Evolutionary conservation across 768 basidiomycete genomes (phyloP).

Genomic region (Rhizopogon vesiculosus): DNA sequence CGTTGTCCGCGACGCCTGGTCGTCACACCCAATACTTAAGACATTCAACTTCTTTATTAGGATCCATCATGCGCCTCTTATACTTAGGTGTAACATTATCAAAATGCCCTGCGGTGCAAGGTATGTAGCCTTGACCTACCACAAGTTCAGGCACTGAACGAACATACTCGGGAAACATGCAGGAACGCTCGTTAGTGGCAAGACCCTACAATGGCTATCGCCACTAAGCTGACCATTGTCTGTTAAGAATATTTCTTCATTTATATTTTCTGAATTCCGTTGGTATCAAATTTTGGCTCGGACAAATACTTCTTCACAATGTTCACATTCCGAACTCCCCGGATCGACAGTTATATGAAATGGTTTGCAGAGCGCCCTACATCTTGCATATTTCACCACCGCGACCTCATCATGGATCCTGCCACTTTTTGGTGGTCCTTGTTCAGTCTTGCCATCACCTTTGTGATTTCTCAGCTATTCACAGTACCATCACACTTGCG

Average conservation of each 20-base stretch:
- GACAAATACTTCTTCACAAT: too few relatives aligned
- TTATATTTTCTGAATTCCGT: background rate
- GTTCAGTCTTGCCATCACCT: background rate
- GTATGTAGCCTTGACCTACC: too few relatives aligned
- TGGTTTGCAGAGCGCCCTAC: too few relatives aligned
- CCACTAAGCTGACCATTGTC: background rate
- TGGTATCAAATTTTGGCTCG: background rate
- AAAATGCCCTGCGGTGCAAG: too few relatives aligned
- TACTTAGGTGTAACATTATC: too few relatives aligned
- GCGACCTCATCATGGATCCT: background rate
- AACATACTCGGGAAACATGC: background rate
- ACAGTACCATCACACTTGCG: slow-evolving; percentile 24
- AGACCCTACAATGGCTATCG: background rate
- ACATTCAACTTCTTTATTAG: too few relatives aligned
- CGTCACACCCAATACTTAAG: too few relatives aligned
- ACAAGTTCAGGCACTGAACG: too few relatives aligned
- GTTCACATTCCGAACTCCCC: too few relatives aligned
- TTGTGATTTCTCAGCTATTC: background rate
- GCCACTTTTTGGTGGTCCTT: background rate
- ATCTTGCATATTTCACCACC: background rate
- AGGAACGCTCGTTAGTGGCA: background rate
- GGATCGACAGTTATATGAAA: background rate
- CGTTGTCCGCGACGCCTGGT: too few relatives aligned
- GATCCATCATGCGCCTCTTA: too few relatives aligned
- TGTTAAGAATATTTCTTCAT: background rate